Base-by-base conservation (phyloP, 2,329 filamentous ascomycete genomes). In the Talaromyces sp. region DNA sequence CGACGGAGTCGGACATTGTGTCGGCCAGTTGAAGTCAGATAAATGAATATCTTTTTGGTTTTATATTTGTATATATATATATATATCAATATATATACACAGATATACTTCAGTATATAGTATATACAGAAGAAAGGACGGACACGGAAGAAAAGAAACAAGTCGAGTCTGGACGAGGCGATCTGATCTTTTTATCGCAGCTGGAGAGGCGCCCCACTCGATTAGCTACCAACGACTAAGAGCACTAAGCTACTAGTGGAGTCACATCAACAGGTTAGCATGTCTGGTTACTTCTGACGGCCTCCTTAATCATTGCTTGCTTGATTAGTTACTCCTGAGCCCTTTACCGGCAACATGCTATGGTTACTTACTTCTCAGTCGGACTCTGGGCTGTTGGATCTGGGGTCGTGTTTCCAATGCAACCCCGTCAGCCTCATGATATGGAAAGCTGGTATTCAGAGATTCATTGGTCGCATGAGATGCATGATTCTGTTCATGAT, bases 1-100 rank as follows among this genome's bases (percentile, higher is more conserved):
- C 59, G 50, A 57, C 50, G 40, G 39, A 8, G 23, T 62, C 60
- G 33, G 52, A 52, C 54, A 62, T 57, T 52, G n/a, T 31, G 50
- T 40, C 18, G 28, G 31, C 21, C n/a, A 33, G 50, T 54, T 54
- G 48, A 52, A 18, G 28, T 52, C 28, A 52, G 28, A 35, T 33
- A 31, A 52, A 18, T n/a, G 2, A 54, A 54, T 21, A 54, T 21
- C 31, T 54, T 33, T n/a, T n/a, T 31, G 5, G 14, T n/a, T n/a
- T n/a, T n/a, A n/a, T 48, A 48, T 28, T 4, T 28, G 14, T 23
- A 11, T 28, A 12, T 37, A 3, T 54, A 8, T 35, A 12, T 12
- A 52, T 52, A 18, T 52, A 33, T n/a, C n/a, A n/a, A n/a, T 31
- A 9, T 52, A 52, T 50, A 50, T 31, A 31, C 25, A 50, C 48